Evolutionary conservation across 139 green algal genomes (phyloP).

Genomic region (Zygnema cylindricum): DNA sequence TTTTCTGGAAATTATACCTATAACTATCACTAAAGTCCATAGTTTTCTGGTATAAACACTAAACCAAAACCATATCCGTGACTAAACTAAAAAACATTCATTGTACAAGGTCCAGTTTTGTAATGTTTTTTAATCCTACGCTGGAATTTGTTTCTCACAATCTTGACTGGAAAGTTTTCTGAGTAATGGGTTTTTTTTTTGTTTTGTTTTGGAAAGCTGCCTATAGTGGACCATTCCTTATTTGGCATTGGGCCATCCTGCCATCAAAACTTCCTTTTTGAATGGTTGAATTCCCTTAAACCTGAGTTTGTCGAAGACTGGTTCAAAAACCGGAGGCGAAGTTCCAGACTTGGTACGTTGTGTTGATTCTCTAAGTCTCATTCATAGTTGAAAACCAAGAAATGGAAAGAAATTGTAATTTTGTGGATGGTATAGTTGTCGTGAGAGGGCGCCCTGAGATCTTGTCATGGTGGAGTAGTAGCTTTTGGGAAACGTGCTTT

Average conservation of each 20-base stretch:
- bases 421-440: too few species aligned
- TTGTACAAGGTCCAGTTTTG: neutral
- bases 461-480: neutral
- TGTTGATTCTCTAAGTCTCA: neutral
- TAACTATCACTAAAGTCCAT: neutral
- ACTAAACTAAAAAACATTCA: neutral
- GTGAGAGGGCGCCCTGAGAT: too few species aligned
- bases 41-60: neutral
- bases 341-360: slow-evolving; percentile 12
- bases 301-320: slow-evolving; percentile 10
- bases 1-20: too few species aligned
- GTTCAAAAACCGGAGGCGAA: slow-evolving; percentile 12
- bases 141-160: neutral
- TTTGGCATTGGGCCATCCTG: neutral
- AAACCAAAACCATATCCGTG: neutral
- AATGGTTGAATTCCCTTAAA: slow-evolving; percentile 27
- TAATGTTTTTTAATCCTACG: neutral
- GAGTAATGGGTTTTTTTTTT: neutral
- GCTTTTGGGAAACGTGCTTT: neutral
- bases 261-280: neutral
- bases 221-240: neutral
- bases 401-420: neutral
- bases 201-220: neutral
- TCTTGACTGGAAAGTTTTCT: neutral
- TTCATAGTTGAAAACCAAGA: neutral